Evolutionary conservation across 495 filamentous ascomycete species (phyloP), one percentile per base, ranked within the genome.

Genomic region (Bathelium albidoporum): DNA sequence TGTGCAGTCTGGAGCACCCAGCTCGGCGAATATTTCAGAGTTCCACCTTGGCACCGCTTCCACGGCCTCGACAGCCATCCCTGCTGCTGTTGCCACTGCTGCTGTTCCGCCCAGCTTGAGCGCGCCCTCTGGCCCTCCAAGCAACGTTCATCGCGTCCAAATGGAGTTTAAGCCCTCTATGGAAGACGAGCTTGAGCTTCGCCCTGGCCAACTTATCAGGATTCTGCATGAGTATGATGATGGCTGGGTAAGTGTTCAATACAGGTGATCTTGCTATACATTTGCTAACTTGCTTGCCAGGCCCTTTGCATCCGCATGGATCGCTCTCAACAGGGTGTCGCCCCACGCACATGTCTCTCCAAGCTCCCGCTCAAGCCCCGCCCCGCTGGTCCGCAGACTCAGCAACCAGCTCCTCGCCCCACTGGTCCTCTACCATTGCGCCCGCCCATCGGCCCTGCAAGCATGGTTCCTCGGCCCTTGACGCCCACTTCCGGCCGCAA

Each of bases 201-300:
- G 76, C 45, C 80, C 85, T 53, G 94, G 94, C 66, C 83, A 90
- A 61, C 80, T 99, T 2, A 88, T 97, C 32, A 82, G 93, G 61
- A 78, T 99, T 65, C 74, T 97, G 39, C 91, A 97, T 67, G 93
- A 96, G 74, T 99, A 97, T 73, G 95, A 99, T 72, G 94, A 99
- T 79, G 94, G 94, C 72, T 99, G 94, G 94, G 89, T 91, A 85
- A 81, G 87, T 80, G 29, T 32, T 28, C 16, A 20, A 24, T 39
- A 20, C 24, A 4, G 1, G 24, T 41, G 28, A 24, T 29, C 32
- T 2, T 2, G 44, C 2, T 36, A 44, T 29, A 11, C 18, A 11
- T 26, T 58, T 62, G 69, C 80, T 82, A 80, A 85, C 71, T 24
- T 65, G 65, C 1, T 63, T 36, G 45, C 9, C 43, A 91, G 88